Evolutionary conservation across 352 stramenopile genomes (phyloP).

Genomic region (Phytophthora colocasiae): DNA sequence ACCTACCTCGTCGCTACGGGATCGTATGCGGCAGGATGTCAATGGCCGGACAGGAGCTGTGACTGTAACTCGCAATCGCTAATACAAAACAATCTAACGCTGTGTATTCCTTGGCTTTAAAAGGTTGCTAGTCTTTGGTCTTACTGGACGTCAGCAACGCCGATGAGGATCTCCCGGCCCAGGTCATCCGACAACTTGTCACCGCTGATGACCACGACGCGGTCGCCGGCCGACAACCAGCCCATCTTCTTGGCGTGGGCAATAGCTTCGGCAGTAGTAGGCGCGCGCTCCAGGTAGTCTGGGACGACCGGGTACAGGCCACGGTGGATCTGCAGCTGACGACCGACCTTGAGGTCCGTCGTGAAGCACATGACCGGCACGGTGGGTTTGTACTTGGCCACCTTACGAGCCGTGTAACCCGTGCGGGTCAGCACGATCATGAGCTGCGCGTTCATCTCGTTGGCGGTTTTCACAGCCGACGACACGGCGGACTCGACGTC

Average conservation of each 20-base stretch:
- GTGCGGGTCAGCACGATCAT: conserved; percentile 88
- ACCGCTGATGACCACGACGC: conserved; percentile 89
- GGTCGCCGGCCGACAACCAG: conserved; percentile 89
- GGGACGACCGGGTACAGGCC: conserved; percentile 78
- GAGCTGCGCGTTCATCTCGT: conserved; percentile 87
- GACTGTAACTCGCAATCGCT: conserved; percentile 10
- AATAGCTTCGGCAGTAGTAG: conserved; percentile 89
- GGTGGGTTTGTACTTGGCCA: conserved; percentile 92
- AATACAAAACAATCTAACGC: conserved; percentile 36
- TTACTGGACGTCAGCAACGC: conserved; percentile 83
- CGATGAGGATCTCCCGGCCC: conserved; percentile 85
- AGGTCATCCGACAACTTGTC: conserved; percentile 84
- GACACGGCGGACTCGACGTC: conserved; percentile 87
- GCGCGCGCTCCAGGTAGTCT: conserved; percentile 59
- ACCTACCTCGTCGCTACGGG: conserved; percentile 40
- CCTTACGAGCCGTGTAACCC: conserved; percentile 81
- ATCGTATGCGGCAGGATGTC: conserved; percentile 36
- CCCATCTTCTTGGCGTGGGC: conserved; percentile 91
- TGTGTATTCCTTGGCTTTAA: conserved; percentile 26
- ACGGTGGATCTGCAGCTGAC: conserved; percentile 93
- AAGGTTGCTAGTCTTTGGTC: conserved; percentile 1
- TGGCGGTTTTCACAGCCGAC: conserved; percentile 86
- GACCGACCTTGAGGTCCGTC: conserved; percentile 86
- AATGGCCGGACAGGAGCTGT: conserved; percentile 13
- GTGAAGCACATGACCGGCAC: conserved; percentile 94